Base-by-base conservation (phyloP, 2,329 filamentous ascomycete species). In the Aspergillus glaucus region DNA sequence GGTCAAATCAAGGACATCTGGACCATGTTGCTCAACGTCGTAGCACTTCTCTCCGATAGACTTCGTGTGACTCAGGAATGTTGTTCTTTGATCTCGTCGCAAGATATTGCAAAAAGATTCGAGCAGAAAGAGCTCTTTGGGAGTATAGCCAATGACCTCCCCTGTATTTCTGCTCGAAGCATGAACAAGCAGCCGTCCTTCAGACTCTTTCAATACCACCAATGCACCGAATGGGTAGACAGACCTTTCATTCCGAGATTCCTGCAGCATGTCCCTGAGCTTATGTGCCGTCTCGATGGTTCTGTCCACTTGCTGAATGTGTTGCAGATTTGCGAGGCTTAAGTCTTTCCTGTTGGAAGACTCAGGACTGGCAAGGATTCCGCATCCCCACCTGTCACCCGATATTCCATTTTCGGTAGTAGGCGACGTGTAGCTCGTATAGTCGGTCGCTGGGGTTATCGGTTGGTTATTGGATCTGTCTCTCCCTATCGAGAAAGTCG, bases 21-120 rank as follows among this genome's bases (percentile, higher is more conserved):
- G 88, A 0, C 89, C 89, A 55, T 88, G 88, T 2, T 77, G 68
- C 1, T 79, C 75, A 2, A 87, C 81, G 60, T 92, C 87, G 0
- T 83, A 79, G 14, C 88, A 85, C 52, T 91, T 88, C 43, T 91
- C 86, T 28, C 84, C 79, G 45, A 94, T 87, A 61, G 91, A 93
- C 60, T 92, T 86, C 45, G 92, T 80, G 58, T 94, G 88, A 54
- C 91, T 86, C 5, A 91, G 71, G 1, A 95, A 74, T 54, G 88
- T 91, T 53, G 89, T 86, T 17, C 83, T 78, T 59, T 93, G 87
- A 59, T 93, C 86, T 47, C 89, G 84, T 2, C 82, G 84, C n/a
- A 95, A 71, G 14, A 95, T 87, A 50, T 90, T 84, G n/a, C 85
- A 79, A 59, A 95, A 92, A 57, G 80, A 90, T 8, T 78, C 73